A percentile compares a stretch with the other conserved stretches of the same genome.
Conservation (phyloP, 345 rosid genomes). For the Psidium guajava region DNA sequence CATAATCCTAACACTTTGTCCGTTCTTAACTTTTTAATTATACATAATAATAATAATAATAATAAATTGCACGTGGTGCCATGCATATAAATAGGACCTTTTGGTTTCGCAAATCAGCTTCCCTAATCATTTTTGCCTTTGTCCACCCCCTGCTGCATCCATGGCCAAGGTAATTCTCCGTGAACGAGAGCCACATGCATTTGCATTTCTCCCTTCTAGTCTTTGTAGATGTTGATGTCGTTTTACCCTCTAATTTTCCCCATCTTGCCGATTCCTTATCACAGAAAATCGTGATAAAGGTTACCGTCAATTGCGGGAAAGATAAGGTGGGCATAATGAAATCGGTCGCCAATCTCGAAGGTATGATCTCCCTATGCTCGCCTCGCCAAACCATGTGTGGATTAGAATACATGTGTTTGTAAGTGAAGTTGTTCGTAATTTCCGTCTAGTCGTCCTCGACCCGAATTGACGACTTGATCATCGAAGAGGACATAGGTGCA, state of each 20-base stretch:
- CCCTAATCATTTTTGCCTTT: background rate
- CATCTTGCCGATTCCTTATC: background rate
- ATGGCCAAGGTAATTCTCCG: background rate
- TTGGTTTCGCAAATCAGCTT: background rate
- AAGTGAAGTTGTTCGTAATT: background rate
- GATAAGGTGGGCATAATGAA: background rate
- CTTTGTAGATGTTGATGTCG: background rate
- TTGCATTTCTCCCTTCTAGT: background rate
- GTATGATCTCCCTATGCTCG: background rate
- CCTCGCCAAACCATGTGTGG: background rate
- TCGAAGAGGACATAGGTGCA: background rate
- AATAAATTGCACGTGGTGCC: background rate
- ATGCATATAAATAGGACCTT: background rate
- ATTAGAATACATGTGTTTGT: background rate
- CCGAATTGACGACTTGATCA: background rate
- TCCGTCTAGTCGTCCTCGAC: background rate
- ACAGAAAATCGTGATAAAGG: constrained; percentile 1
- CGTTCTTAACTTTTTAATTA: background rate
- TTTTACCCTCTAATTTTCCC: background rate
- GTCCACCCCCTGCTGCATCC: background rate
- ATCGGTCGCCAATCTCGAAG: background rate
- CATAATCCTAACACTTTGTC: background rate
- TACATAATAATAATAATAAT: background rate
- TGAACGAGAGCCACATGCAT: background rate
- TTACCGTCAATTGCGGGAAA: background rate